Conservation (phyloP, 768 basidiomycete genomes). For the Boletus pseudo-olivaceus region DNA sequence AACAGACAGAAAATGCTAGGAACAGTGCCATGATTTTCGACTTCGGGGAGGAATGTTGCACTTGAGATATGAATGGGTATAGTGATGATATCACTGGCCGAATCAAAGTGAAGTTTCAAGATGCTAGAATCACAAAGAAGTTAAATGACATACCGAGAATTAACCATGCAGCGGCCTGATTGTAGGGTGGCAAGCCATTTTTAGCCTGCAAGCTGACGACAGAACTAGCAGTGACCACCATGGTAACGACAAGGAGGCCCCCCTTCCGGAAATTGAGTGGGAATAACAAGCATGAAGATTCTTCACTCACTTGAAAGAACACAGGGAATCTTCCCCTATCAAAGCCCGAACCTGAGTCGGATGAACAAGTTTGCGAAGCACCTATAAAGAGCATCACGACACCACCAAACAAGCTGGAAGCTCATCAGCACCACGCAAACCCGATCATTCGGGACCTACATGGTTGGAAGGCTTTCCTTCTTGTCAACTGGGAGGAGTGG, state of each 20-base stretch:
- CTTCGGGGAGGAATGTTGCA: constrained; percentile 35
- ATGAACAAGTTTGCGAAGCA: constrained; percentile 12
- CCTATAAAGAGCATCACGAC: constrained; percentile 40
- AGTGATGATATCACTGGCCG: constrained; percentile 51
- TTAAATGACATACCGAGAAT: constrained; percentile 49
- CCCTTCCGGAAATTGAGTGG: constrained; percentile 31
- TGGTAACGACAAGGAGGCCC: constrained; percentile 41
- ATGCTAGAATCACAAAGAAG: background rate
- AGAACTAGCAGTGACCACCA: constrained; percentile 57
- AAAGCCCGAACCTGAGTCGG: background rate
- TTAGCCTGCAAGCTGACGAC: constrained; percentile 61
- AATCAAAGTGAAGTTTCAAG: background rate
- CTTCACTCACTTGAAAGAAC: constrained; percentile 23
- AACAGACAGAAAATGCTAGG: constrained; percentile 70
- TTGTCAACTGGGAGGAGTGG: constrained; percentile 73
- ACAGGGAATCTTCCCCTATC: constrained; percentile 3
- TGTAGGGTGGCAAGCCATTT: constrained; percentile 55
- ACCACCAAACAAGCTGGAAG: constrained; percentile 47
- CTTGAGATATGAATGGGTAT: constrained; percentile 45
- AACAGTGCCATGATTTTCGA: constrained; percentile 61
- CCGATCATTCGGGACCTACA: constrained; percentile 46
- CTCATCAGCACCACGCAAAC: constrained; percentile 6
- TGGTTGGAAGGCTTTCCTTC: constrained; percentile 51
- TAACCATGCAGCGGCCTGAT: constrained; percentile 64
- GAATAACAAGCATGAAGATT: background rate